These are phyloP conservation scores for Trypanosoma congolense DNA, from an alignment of 208 protist species.

Conservation along the genomic window DNA sequence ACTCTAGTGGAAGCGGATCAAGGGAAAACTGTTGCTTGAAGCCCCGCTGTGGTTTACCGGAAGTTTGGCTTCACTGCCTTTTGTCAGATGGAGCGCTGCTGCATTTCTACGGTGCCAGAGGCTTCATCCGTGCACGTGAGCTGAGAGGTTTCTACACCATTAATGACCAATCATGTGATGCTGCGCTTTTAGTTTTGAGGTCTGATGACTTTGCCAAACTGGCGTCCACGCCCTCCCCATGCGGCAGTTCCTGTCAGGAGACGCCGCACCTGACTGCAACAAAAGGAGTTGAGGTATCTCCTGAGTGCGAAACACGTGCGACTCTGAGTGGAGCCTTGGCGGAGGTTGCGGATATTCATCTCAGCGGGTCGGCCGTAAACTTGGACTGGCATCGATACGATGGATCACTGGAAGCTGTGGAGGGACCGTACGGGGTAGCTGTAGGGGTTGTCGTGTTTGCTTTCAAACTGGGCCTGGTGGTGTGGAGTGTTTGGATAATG, in stretches of 20 bases:
- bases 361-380: too few species aligned
- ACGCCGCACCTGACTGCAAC: too few species aligned
- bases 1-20: not conserved
- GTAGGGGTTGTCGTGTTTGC: too few species aligned
- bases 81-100: slow-evolving; percentile 31
- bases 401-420: too few species aligned
- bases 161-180: slow-evolving; percentile 16
- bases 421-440: too few species aligned
- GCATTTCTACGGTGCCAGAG: slow-evolving; percentile 46
- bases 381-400: too few species aligned
- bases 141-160: slow-evolving; percentile 56
- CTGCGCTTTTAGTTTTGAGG: slow-evolving; percentile 16
- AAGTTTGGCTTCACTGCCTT: slow-evolving; percentile 81
- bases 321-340: not conserved
- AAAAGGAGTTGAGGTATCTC: too few species aligned
- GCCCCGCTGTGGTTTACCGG: slow-evolving; percentile 38
- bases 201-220: not conserved
- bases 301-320: not conserved
- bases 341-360: not conserved
- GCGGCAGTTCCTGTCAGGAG: too few species aligned
- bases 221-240: too few species aligned
- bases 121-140: slow-evolving; percentile 36
- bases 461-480: too few species aligned
- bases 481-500: too few species aligned
- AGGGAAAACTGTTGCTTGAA: slow-evolving; percentile 14